A percentile compares a stretch with the other conserved stretches of the same genome.
Evolutionary conservation across 2,329 filamentous ascomycete genomes (phyloP).

Genomic region (Hypoxylon sp.): DNA sequence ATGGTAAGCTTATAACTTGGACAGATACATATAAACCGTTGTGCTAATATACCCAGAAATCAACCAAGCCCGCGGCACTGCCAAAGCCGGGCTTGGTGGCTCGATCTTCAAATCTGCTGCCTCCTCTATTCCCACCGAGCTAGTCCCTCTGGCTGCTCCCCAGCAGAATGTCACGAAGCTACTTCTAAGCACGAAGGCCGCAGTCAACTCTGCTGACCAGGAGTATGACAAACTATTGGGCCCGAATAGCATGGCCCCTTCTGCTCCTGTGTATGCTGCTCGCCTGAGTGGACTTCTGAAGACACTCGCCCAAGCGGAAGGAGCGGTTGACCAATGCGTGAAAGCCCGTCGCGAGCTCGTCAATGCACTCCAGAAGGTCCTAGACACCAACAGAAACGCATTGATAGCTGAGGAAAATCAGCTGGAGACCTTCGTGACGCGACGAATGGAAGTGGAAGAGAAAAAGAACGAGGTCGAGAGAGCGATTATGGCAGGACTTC

Average conservation of each 20-base stretch:
- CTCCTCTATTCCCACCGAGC: conserved; percentile 78
- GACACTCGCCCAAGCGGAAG: conserved; percentile 88
- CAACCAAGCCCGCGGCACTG: conserved; percentile 70
- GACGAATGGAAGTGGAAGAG: conserved; percentile 79
- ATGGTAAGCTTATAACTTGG: conserved; percentile 70
- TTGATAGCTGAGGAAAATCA: conserved; percentile 78
- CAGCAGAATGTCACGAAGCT: conserved; percentile 83
- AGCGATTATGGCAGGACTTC: conserved; percentile 87
- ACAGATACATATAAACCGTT: conserved; percentile 33
- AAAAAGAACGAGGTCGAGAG: conserved; percentile 93
- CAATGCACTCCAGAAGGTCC: conserved; percentile 83
- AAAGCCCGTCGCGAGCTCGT: conserved; percentile 86
- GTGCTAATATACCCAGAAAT: conserved; percentile 64
- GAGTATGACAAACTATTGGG: conserved; percentile 90
- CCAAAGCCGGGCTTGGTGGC: conserved; percentile 66
- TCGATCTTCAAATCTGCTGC: conserved; percentile 76
- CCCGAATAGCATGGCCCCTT: conserved; percentile 76
- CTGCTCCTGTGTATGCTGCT: conserved; percentile 91
- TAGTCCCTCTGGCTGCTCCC: conserved; percentile 79
- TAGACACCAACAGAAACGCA: conserved; percentile 79
- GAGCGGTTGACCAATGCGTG: conserved; percentile 89
- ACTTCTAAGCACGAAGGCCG: conserved; percentile 75
- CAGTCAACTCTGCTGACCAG: conserved; percentile 78
- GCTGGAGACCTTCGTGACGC: conserved; percentile 73
- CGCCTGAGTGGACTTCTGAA: conserved; percentile 91